Conservation (phyloP, 768 basidiomycete species). For the Serendipita sp. region DNA sequence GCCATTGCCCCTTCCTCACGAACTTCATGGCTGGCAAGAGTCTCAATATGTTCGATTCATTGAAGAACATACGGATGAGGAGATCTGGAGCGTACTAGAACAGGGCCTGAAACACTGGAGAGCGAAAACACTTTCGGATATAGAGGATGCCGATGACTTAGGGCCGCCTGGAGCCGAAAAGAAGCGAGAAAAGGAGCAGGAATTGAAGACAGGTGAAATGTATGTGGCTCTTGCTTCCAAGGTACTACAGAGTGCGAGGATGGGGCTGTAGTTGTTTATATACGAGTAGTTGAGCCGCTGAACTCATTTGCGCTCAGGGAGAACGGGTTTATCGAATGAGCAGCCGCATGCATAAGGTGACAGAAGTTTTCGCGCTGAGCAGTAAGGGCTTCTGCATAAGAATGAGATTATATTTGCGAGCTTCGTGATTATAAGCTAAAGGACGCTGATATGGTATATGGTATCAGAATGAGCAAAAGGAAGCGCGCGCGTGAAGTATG, state of each 20-base stretch:
- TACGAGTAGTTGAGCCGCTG: too few species aligned
- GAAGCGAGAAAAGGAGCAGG: slow-evolving; percentile 20
- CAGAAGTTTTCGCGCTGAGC: too few species aligned
- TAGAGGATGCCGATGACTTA: slow-evolving; percentile 38
- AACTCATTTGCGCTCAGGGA: too few species aligned
- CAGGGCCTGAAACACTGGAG: slow-evolving; percentile 68
- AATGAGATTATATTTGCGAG: too few species aligned
- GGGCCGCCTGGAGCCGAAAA: neutral
- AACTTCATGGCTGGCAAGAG: slow-evolving; percentile 85
- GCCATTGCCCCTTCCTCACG: slow-evolving; percentile 72
- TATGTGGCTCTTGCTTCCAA: slow-evolving; percentile 52
- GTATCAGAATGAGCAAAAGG: too few species aligned
- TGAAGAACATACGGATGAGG: slow-evolving; percentile 72
- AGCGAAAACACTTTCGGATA: slow-evolving; percentile 22
- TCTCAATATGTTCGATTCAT: slow-evolving; percentile 95
- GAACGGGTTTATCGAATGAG: too few species aligned
- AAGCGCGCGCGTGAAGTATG: too few species aligned
- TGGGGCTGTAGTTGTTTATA: neutral
- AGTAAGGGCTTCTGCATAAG: too few species aligned
- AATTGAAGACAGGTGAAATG: slow-evolving; percentile 31
- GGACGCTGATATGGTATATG: too few species aligned
- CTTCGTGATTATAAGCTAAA: too few species aligned
- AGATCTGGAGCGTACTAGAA: slow-evolving; percentile 68
- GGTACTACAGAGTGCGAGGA: slow-evolving; percentile 38
- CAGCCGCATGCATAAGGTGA: too few species aligned